A percentile compares a stretch with the other conserved stretches of the same genome.
Evolutionary conservation across 352 stramenopile species (phyloP).

Genomic region (Pseudoperonospora humuli): DNA sequence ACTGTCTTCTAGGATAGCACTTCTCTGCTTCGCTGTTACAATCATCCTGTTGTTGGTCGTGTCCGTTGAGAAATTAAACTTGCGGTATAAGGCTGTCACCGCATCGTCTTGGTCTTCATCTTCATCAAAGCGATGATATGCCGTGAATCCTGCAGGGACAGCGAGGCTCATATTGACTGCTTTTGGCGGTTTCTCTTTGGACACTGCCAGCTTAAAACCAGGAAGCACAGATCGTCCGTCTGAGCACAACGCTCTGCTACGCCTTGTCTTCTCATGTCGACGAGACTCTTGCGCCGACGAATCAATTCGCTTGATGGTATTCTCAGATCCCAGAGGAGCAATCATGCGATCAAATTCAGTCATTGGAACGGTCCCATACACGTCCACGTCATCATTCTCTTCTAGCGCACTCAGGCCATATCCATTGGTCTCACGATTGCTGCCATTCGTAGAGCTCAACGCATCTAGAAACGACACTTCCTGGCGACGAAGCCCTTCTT

Average conservation of each 20-base stretch:
- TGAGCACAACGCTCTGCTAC: constrained; percentile 30
- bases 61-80: constrained; percentile 47
- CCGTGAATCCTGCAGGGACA: constrained; percentile 47
- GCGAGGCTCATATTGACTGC: constrained; percentile 29
- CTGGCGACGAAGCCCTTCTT: constrained; percentile 28
- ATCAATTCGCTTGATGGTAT: constrained; percentile 25
- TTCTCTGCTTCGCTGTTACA: constrained; percentile 49
- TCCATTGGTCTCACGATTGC: constrained; percentile 28
- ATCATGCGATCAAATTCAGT: constrained; percentile 62
- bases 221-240: constrained; percentile 51
- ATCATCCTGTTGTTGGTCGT: constrained; percentile 22
- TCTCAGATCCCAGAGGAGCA: constrained; percentile 21
- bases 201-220: constrained; percentile 41
- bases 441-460: constrained; percentile 34
- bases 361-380: constrained; percentile 65
- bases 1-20: constrained; percentile 28
- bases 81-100: constrained; percentile 34
- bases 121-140: constrained; percentile 40
- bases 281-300: constrained; percentile 28
- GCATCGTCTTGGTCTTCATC: constrained; percentile 17
- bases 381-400: constrained; percentile 79
- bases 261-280: constrained; percentile 12
- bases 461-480: constrained; percentile 72
- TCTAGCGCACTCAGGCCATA: constrained; percentile 75
- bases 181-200: constrained; percentile 39